A percentile compares a stretch with the other conserved stretches of the same genome.
Conservation (phyloP, 2,329 filamentous ascomycete species). For the Colletotrichum sp. region DNA sequence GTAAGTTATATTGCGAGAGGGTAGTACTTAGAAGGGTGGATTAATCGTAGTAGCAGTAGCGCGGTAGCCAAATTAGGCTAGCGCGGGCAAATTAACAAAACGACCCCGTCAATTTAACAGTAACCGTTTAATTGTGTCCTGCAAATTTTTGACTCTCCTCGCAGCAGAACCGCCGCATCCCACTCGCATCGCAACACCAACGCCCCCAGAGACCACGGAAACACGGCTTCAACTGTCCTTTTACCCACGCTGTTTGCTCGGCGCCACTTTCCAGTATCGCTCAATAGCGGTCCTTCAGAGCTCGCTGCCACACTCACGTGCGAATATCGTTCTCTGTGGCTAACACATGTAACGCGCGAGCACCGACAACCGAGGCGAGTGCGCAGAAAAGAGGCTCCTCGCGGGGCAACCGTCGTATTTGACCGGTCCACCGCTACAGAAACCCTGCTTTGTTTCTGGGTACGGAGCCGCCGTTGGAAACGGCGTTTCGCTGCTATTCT, state of each 20-base stretch:
- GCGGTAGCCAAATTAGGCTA: too few relatives aligned
- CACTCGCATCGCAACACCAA: background rate
- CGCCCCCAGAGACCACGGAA: background rate
- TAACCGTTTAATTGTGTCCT: background rate
- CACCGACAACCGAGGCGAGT: constrained; percentile 14
- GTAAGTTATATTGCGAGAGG: too few relatives aligned
- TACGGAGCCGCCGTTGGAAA: background rate
- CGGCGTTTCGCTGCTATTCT: background rate
- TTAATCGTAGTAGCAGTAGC: too few relatives aligned
- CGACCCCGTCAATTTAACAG: too few relatives aligned
- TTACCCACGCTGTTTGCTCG: background rate
- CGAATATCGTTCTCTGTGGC: background rate
- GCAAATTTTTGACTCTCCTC: constrained; percentile 14
- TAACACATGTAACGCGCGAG: constrained; percentile 1
- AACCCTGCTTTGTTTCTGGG: background rate
- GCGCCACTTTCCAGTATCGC: background rate
- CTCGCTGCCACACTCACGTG: background rate
- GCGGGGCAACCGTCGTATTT: background rate
- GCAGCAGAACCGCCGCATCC: background rate
- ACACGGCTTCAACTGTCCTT: background rate
- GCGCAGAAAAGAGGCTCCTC: background rate
- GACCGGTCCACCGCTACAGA: background rate
- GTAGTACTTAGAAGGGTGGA: too few relatives aligned
- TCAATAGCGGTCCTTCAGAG: background rate
- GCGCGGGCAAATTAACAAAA: too few relatives aligned